These are phyloP conservation scores for Tricholomella constricta DNA, from an alignment of 768 basidiomycete genomes.

Conservation along the genomic window DNA sequence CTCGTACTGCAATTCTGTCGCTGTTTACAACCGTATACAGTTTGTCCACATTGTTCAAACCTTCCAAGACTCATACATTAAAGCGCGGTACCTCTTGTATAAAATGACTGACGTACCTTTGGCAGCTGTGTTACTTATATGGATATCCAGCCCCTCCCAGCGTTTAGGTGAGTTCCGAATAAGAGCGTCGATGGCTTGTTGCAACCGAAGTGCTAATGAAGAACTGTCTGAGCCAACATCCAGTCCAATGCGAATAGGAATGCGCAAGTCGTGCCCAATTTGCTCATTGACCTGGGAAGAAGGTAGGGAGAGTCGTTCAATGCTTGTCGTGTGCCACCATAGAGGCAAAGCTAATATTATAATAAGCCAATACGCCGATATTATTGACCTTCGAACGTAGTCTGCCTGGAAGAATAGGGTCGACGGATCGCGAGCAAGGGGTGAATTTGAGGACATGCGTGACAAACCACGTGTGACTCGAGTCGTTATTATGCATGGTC, in stretches of 20 bases:
- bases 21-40: conserved; percentile 25
- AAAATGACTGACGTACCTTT: conserved; percentile 34
- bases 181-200: conserved; percentile 25
- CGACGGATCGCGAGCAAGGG: conserved; percentile 45
- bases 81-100: background rate
- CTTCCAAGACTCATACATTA: conserved; percentile 1
- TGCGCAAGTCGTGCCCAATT: conserved; percentile 42
- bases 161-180: conserved; percentile 24
- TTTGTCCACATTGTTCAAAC: conserved; percentile 8
- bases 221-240: conserved; percentile 19
- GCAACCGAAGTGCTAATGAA: conserved; percentile 20
- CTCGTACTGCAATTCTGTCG: conserved; percentile 22
- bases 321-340: conserved; percentile 95
- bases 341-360: conserved; percentile 80
- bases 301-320: conserved; percentile 79
- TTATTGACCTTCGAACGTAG: conserved; percentile 55
- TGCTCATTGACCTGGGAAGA: conserved; percentile 56
- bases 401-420: conserved; percentile 54
- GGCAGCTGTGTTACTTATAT: conserved; percentile 24
- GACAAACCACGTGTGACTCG: background rate
- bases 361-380: conserved; percentile 77
- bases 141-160: conserved; percentile 48
- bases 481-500: background rate
- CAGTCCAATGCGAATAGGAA: conserved; percentile 50
- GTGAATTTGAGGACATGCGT: conserved; percentile 15